These are phyloP conservation scores for Xerocomellus amylosporus DNA, from an alignment of 768 basidiomycete species.

Conservation along the genomic window DNA sequence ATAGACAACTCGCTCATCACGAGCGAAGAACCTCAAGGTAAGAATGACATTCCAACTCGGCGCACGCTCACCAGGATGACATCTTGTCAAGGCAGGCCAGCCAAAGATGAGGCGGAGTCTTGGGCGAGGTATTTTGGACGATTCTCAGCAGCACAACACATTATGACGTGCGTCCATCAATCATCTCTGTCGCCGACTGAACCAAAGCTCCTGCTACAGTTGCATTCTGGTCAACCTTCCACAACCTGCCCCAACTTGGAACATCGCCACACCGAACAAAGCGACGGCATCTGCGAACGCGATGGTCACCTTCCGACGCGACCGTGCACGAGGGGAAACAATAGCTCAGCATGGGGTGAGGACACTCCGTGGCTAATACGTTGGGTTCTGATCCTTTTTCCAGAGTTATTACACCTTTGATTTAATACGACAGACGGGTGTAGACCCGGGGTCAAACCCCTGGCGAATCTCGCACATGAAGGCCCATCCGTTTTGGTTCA, in stretches of 20 bases:
- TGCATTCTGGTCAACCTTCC: slow-evolving; percentile 28
- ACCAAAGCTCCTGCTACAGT: slow-evolving; percentile 1
- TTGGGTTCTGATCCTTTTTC: neutral
- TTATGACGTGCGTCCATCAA: slow-evolving; percentile 20
- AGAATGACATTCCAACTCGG: neutral
- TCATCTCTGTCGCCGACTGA: neutral
- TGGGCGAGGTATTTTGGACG: slow-evolving; percentile 23
- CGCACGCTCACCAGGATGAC: slow-evolving; percentile 1
- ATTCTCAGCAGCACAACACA: slow-evolving; percentile 24
- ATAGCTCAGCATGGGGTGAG: slow-evolving; percentile 24
- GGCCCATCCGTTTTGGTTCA: slow-evolving; percentile 29
- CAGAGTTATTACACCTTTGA: slow-evolving; percentile 29
- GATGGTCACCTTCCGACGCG: slow-evolving; percentile 23
- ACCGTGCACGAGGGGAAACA: slow-evolving; percentile 24
- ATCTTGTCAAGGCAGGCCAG: slow-evolving; percentile 11
- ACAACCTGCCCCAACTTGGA: slow-evolving; percentile 21
- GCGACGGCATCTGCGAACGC: slow-evolving; percentile 26
- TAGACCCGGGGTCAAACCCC: slow-evolving; percentile 17
- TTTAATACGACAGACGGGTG: slow-evolving; percentile 14
- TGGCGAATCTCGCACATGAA: slow-evolving; percentile 29
- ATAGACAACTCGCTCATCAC: slow-evolving; percentile 23
- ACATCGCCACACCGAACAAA: slow-evolving; percentile 18
- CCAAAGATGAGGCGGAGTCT: slow-evolving; percentile 17
- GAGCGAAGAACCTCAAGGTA: slow-evolving; percentile 19
- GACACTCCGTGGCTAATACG: neutral